phyloP scores from a whole-genome alignment of 2,329 filamentous ascomycete species.

The Arthrobotrys iridis region DNA sequence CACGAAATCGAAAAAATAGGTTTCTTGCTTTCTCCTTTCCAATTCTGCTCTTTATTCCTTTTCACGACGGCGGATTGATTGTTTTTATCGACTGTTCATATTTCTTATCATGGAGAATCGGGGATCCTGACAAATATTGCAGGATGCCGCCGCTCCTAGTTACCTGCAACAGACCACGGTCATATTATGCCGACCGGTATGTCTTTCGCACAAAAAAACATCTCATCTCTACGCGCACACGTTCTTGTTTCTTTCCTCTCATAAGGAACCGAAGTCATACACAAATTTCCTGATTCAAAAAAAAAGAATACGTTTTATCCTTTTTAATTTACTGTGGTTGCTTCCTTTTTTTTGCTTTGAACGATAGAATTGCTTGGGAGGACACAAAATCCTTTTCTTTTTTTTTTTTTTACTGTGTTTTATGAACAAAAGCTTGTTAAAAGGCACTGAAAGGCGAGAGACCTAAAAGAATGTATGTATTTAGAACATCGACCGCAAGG shows the following conservation, averaged over 20 bases:
- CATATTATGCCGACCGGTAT: not conserved
- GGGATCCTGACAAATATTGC: conserved; percentile 41
- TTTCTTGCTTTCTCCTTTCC: conserved; percentile 2
- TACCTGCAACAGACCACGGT: not conserved
- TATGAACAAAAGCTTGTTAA: too few relatives aligned
- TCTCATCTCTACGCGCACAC: conserved; percentile 17
- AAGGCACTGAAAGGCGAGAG: conserved; percentile 5
- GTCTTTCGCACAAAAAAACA: conserved; percentile 17
- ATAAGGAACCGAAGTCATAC: not conserved
- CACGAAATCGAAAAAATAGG: conserved; percentile 32
- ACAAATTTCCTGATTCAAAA: conserved; percentile 5
- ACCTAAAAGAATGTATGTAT: conserved; percentile 30
- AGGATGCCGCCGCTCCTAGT: conserved; percentile 11
- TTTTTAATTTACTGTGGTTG: conserved; percentile 6
- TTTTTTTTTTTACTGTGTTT: not conserved
- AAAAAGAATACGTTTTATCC: conserved; percentile 11
- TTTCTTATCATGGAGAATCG: not conserved
- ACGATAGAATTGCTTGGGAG: conserved; percentile 6
- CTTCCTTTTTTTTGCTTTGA: not conserved
- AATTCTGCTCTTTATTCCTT: not conserved
- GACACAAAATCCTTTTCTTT: not conserved
- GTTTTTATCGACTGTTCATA: conserved; percentile 14
- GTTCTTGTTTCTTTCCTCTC: not conserved
- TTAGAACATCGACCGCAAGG: conserved; percentile 5
- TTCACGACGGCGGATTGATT: conserved; percentile 15